phyloP scores from a whole-genome alignment of 2,329 filamentous ascomycete genomes.

The Claviceps digitariae region DNA sequence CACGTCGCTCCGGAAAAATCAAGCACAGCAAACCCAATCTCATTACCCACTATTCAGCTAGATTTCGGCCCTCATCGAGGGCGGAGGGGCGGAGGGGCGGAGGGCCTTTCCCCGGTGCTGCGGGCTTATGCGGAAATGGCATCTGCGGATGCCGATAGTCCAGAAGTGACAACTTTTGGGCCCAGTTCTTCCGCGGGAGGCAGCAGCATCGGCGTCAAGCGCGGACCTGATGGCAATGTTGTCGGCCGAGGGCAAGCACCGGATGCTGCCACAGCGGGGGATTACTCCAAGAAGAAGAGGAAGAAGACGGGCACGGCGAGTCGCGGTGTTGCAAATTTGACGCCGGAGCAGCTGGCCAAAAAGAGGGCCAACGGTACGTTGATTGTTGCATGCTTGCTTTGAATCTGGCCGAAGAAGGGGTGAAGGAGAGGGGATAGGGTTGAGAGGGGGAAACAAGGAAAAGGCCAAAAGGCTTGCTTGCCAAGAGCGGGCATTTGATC shows the following conservation, averaged over 20 bases:
- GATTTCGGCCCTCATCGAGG: not conserved
- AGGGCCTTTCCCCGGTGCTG: not conserved
- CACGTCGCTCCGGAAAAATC: too few species aligned
- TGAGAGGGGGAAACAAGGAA: not conserved
- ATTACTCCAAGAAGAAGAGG: constrained; percentile 24
- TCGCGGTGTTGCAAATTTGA: constrained; percentile 48
- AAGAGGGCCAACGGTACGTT: constrained; percentile 43
- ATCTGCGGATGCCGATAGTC: constrained; percentile 1
- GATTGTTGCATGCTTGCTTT: not conserved
- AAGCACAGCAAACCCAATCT: too few species aligned
- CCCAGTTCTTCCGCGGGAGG: not conserved
- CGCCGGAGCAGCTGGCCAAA: constrained; percentile 61
- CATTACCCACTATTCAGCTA: too few species aligned
- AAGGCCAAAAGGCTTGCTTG: too few species aligned
- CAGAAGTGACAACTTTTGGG: not conserved
- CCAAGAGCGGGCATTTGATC: too few species aligned
- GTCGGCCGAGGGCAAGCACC: not conserved
- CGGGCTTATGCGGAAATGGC: not conserved
- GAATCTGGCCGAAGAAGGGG: not conserved
- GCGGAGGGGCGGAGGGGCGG: not conserved
- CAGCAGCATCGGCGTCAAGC: not conserved
- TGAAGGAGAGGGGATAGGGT: too few species aligned
- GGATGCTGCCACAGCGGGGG: constrained; percentile 8
- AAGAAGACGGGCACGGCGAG: constrained; percentile 31
- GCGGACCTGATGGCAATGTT: not conserved